Percentiles rank a stretch among this genome's conserved stretches.
Evolutionary conservation across 192 early-diverging fungal genomes (phyloP).

Genomic region (Kickxella alabastrina): DNA sequence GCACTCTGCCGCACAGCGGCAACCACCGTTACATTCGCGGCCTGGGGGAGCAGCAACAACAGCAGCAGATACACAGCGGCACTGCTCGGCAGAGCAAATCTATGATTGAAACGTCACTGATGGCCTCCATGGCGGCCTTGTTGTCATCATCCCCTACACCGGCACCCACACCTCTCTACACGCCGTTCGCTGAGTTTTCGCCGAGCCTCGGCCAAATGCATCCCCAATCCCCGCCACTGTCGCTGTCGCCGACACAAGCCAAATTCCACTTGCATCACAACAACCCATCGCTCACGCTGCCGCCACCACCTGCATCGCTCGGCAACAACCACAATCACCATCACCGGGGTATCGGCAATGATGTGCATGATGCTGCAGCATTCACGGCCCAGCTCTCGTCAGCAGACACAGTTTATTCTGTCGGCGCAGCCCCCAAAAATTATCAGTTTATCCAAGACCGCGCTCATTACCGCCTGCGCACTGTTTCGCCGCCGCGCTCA

Average conservation of each 20-base stretch:
- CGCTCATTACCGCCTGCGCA: constrained; percentile 30
- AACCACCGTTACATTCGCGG: no score
- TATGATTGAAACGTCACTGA: neutral
- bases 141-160: neutral
- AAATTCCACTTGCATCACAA: neutral
- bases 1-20: constrained; percentile 3
- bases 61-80: neutral
- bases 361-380: neutral
- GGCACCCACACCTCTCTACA: no score
- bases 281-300: neutral
- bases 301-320: constrained; percentile 4
- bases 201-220: no score
- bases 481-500: constrained; percentile 29
- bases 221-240: neutral
- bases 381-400: neutral
- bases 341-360: neutral
- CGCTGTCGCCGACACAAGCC: neutral
- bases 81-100: neutral
- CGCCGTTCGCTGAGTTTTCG: no score
- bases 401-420: constrained; percentile 2
- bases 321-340: neutral
- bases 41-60: no score
- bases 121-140: neutral
- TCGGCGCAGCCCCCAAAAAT: constrained; percentile 12
- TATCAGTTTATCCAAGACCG: constrained; percentile 32